These are phyloP conservation scores for Parathielavia hyrcaniae DNA, from an alignment of 495 filamentous ascomycete genomes.

Conservation along the genomic window DNA sequence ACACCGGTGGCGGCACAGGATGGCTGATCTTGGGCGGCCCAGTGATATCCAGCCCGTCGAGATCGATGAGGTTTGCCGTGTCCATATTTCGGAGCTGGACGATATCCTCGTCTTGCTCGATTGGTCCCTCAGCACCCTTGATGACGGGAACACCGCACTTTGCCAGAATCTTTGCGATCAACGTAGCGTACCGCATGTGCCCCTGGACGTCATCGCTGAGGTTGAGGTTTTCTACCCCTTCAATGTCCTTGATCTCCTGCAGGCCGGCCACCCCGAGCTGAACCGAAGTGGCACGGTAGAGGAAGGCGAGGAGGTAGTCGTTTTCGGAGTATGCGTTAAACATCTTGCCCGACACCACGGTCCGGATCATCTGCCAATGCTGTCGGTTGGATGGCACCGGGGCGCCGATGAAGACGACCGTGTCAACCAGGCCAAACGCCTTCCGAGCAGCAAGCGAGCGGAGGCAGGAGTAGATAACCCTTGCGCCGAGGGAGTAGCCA, in stretches of 20 bases:
- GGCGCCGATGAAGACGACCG: conserved; percentile 73
- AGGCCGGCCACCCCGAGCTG: conserved; percentile 73
- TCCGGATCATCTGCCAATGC: conserved; percentile 64
- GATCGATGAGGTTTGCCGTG: conserved; percentile 42
- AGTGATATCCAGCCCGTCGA: conserved; percentile 38
- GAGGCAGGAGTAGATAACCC: conserved; percentile 74
- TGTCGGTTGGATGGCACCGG: conserved; percentile 60
- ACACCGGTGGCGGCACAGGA: background rate
- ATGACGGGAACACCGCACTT: conserved; percentile 64
- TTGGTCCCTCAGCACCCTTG: conserved; percentile 43
- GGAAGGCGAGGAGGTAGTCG: conserved; percentile 68
- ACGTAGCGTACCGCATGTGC: conserved; percentile 63
- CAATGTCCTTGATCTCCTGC: conserved; percentile 55
- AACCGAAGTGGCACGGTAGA: conserved; percentile 70
- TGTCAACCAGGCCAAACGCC: conserved; percentile 75
- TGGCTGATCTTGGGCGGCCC: background rate
- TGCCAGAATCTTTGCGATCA: conserved; percentile 62
- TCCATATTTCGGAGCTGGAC: conserved; percentile 35
- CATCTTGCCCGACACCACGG: conserved; percentile 64
- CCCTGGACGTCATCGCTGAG: conserved; percentile 66
- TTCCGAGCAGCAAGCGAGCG: conserved; percentile 58
- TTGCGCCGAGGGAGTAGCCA: conserved; percentile 78
- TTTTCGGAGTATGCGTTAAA: conserved; percentile 74
- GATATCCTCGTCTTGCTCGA: conserved; percentile 51
- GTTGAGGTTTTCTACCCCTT: conserved; percentile 69